A percentile compares a stretch with the other conserved stretches of the same genome.
These are phyloP conservation scores for Aspergillus saccharolyticus DNA, from an alignment of 495 filamentous ascomycete genomes.

Conservation along the genomic window DNA sequence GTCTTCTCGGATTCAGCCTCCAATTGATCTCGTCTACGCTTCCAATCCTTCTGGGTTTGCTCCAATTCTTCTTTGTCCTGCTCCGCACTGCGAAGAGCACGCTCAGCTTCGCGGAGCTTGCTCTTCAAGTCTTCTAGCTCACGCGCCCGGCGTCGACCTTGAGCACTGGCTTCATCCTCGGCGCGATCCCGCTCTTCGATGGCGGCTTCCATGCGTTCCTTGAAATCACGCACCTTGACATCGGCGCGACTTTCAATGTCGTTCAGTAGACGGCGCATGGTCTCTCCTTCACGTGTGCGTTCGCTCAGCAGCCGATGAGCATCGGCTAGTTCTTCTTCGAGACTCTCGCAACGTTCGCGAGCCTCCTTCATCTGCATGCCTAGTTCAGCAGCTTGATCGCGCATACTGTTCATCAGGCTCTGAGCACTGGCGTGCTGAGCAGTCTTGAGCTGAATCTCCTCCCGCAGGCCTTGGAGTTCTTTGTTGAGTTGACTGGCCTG, in stretches of 20 bases:
- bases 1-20: constrained; percentile 64
- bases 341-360: constrained; percentile 69
- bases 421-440: constrained; percentile 84
- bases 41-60: constrained; percentile 66
- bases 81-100: constrained; percentile 60
- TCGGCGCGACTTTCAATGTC: constrained; percentile 84
- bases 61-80: constrained; percentile 69
- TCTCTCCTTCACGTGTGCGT: constrained; percentile 90
- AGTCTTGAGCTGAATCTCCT: constrained; percentile 78
- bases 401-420: constrained; percentile 81
- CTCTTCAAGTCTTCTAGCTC: constrained; percentile 83
- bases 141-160: constrained; percentile 66
- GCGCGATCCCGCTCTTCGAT: constrained; percentile 88
- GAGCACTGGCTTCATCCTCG: constrained; percentile 80
- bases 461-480: constrained; percentile 61
- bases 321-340: constrained; percentile 93
- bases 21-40: constrained; percentile 64
- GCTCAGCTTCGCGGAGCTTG: constrained; percentile 74
- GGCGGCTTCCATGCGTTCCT: constrained; percentile 79
- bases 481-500: constrained; percentile 58
- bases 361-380: constrained; percentile 92
- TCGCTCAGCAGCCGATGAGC: constrained; percentile 83
- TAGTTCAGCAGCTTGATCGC: constrained; percentile 82
- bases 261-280: constrained; percentile 82
- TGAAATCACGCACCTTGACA: constrained; percentile 76